Conservation (phyloP, 192 early-diverging fungal species). For the Gigaspora rosea region DNA sequence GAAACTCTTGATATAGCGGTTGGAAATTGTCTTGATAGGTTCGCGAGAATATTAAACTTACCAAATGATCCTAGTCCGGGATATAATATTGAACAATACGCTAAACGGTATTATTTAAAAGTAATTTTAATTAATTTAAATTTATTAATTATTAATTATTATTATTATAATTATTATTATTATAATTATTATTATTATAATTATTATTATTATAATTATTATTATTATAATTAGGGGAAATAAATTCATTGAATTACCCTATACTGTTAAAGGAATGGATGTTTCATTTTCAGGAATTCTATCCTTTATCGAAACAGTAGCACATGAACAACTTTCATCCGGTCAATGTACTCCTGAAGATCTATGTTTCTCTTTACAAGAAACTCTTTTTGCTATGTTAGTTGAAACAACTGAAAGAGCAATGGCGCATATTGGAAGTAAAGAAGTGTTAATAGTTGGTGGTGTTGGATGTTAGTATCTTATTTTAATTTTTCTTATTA, state of each 20-base stretch:
- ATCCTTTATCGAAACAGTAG: conserved; percentile 79
- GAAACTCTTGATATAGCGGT: conserved; percentile 98
- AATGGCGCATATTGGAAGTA: conserved; percentile 94
- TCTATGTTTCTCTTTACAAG: conserved; percentile 96
- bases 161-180: not conserved
- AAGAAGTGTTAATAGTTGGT: conserved; percentile 92
- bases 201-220: not conserved
- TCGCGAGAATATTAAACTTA: conserved; percentile 89
- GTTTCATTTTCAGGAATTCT: conserved; percentile 97
- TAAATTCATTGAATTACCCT: conserved; percentile 87
- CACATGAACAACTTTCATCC: conserved; percentile 56
- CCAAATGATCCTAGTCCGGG: conserved; percentile 97
- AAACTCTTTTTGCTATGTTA: conserved; percentile 98
- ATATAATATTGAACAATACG: conserved; percentile 96
- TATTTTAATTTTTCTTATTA: not conserved
- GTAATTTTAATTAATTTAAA: not conserved
- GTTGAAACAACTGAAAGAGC: conserved; percentile 99
- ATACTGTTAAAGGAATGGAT: conserved; percentile 99
- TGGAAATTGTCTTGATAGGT: conserved; percentile 97
- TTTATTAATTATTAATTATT: no score
- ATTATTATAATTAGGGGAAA: conserved; percentile 60
- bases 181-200: not conserved
- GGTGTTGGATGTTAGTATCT: conserved; percentile 85
- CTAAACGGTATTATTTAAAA: conserved; percentile 64
- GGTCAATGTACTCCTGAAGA: conserved; percentile 74